Base-by-base conservation (phyloP, 495 filamentous ascomycete genomes). In the Xylaria venustula region DNA sequence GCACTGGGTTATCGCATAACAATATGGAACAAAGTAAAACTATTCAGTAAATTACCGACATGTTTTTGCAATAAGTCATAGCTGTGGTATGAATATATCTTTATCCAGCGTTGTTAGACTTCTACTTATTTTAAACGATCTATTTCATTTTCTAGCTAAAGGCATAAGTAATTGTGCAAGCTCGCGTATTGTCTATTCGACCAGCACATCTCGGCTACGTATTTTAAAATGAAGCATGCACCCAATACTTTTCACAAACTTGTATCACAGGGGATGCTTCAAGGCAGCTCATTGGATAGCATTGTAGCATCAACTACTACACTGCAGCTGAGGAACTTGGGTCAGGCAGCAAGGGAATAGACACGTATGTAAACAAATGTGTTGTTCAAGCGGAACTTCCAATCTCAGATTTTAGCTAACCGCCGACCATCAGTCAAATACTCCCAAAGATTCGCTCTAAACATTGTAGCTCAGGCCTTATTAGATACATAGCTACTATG, bases 111-210 rank as follows among this genome's bases (percentile, higher is more conserved):
- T n/a, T n/a, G n/a, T n/a, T n/a, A n/a, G n/a, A n/a, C n/a, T n/a
- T n/a, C n/a, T n/a, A n/a, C n/a, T n/a, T n/a, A n/a, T n/a, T n/a
- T n/a, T n/a, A n/a, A n/a, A n/a, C n/a, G n/a, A n/a, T n/a, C n/a
- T n/a, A n/a, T n/a, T n/a, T n/a, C n/a, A n/a, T n/a, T n/a, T n/a
- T n/a, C n/a, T n/a, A n/a, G n/a, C n/a, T n/a, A n/a, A n/a, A n/a
- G n/a, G n/a, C n/a, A n/a, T n/a, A n/a, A n/a, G n/a, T n/a, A n/a
- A n/a, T n/a, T n/a, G n/a, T n/a, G n/a, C n/a, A n/a, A n/a, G n/a
- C n/a, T n/a, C n/a, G n/a, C n/a, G n/a, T n/a, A 11, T 34, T 15
- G 41, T n/a, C 12, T 54, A 54, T 54, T 54, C 40, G 52, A 44
- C 37, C 52, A 54, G 15, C 52, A 20, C 52, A 42, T 44, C 53